Percentiles rank a stretch among this genome's conserved stretches.
These are phyloP conservation scores for Neobulgaria alba DNA, from an alignment of 2,329 filamentous ascomycete species.

Conservation along the genomic window DNA sequence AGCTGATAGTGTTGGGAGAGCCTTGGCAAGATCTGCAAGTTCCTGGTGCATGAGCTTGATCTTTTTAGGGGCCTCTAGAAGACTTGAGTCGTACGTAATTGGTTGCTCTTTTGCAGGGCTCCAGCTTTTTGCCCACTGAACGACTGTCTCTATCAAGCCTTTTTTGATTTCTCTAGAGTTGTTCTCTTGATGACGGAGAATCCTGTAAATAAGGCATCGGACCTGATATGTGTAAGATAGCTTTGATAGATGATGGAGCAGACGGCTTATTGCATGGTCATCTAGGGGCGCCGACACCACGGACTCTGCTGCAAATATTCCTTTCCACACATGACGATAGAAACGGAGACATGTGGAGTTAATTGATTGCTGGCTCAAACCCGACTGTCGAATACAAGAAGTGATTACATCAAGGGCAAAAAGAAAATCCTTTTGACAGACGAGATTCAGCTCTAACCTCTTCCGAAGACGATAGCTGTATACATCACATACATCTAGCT, in stretches of 20 bases:
- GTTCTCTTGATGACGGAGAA: too few species aligned
- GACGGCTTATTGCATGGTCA: neutral
- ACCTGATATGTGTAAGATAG: neutral
- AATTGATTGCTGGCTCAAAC: neutral
- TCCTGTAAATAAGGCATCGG: too few species aligned
- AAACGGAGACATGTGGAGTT: conserved; percentile 12
- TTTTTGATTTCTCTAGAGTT: too few species aligned
- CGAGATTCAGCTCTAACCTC: conserved; percentile 17
- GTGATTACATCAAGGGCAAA: neutral
- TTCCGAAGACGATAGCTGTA: conserved; percentile 19
- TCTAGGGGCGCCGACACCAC: neutral
- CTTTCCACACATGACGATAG: conserved; percentile 22
- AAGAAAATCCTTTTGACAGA: conserved; percentile 10
- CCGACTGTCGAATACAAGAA: neutral
- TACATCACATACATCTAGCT: conserved; percentile 8
- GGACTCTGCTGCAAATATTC: conserved; percentile 6
- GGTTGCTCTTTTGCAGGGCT: too few species aligned
- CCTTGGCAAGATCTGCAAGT: too few species aligned
- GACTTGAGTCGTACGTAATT: too few species aligned
- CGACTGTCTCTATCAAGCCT: too few species aligned
- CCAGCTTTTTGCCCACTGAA: too few species aligned
- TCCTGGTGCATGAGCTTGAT: too few species aligned
- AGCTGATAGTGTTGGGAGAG: too few species aligned
- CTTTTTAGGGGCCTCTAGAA: too few species aligned
- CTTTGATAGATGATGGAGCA: neutral